Percentiles rank a stretch among this genome's conserved stretches.
Conservation (phyloP, 495 filamentous ascomycete species). For the Aspergillus hancockii region DNA sequence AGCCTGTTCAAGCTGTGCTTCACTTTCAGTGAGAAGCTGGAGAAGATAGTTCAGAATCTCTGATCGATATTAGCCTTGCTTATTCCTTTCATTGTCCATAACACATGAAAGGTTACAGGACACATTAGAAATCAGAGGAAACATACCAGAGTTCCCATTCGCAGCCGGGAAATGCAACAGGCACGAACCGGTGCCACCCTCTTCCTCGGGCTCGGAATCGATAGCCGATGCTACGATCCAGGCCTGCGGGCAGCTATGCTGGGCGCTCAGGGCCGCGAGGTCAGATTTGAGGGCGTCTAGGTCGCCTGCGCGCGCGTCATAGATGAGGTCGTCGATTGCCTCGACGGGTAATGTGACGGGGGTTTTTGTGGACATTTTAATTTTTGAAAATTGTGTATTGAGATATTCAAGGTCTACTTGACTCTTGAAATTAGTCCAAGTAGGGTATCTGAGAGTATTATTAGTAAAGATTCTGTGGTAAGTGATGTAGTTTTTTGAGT, state of each 20-base stretch:
- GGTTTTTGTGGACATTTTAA: slow-evolving; percentile 34
- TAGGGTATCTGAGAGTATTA: neutral
- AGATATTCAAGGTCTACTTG: neutral
- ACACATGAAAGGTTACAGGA: neutral
- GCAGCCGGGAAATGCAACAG: slow-evolving; percentile 86
- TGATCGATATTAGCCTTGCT: slow-evolving; percentile 26
- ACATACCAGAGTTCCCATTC: slow-evolving; percentile 79
- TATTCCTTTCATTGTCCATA: neutral
- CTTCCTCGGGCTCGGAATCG: slow-evolving; percentile 70
- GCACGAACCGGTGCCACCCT: slow-evolving; percentile 45
- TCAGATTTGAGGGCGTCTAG: slow-evolving; percentile 64
- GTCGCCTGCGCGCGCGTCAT: slow-evolving; percentile 76
- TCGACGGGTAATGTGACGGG: slow-evolving; percentile 61
- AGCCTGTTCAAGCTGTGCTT: neutral
- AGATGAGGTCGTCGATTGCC: slow-evolving; percentile 84
- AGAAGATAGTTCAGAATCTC: slow-evolving; percentile 54
- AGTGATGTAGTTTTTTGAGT: neutral
- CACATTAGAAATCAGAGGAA: neutral
- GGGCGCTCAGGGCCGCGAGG: slow-evolving; percentile 56
- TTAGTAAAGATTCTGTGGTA: neutral
- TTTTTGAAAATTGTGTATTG: slow-evolving; percentile 5
- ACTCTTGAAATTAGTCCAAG: neutral
- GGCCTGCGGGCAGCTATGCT: slow-evolving; percentile 50
- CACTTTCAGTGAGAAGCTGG: slow-evolving; percentile 35
- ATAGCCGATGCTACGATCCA: slow-evolving; percentile 64